A percentile compares a stretch with the other conserved stretches of the same genome.
These are phyloP conservation scores for Pichia sp. DNA, from an alignment of 1,139 yeast species.

Conservation along the genomic window DNA sequence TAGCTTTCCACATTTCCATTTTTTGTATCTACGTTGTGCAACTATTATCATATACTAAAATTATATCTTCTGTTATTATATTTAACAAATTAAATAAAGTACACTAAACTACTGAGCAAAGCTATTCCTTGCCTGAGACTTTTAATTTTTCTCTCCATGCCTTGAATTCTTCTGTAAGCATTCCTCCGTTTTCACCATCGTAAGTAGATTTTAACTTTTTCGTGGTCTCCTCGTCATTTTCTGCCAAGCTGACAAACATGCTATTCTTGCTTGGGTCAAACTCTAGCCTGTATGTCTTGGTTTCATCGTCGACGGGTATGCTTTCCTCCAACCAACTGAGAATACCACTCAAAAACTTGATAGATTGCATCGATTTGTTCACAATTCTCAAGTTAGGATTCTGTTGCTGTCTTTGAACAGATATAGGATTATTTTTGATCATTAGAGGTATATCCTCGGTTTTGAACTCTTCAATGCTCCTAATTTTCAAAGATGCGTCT, in stretches of 20 bases:
- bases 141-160: constrained; percentile 47
- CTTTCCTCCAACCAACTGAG: constrained; percentile 67
- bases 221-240: constrained; percentile 23
- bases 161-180: constrained; percentile 53
- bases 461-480: constrained; percentile 65
- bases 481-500: constrained; percentile 60
- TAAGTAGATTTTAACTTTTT: constrained; percentile 28
- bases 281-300: constrained; percentile 42
- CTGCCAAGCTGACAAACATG: constrained; percentile 36
- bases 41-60: no score
- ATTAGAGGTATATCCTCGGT: constrained; percentile 74
- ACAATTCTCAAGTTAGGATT: constrained; percentile 19
- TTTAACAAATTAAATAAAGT: no score
- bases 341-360: constrained; percentile 82
- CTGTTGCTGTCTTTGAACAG: constrained; percentile 26
- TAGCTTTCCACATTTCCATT: no score
- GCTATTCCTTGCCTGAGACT: not conserved
- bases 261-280: constrained; percentile 38
- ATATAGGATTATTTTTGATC: constrained; percentile 42
- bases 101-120: no score
- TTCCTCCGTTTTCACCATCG: constrained; percentile 31
- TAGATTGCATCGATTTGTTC: constrained; percentile 66
- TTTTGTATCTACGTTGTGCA: no score
- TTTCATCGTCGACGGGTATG: constrained; percentile 52
- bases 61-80: no score